Percentiles rank a stretch among this genome's conserved stretches.
Conservation (phyloP, 768 basidiomycete genomes). For the Kockovaella imperatae region DNA sequence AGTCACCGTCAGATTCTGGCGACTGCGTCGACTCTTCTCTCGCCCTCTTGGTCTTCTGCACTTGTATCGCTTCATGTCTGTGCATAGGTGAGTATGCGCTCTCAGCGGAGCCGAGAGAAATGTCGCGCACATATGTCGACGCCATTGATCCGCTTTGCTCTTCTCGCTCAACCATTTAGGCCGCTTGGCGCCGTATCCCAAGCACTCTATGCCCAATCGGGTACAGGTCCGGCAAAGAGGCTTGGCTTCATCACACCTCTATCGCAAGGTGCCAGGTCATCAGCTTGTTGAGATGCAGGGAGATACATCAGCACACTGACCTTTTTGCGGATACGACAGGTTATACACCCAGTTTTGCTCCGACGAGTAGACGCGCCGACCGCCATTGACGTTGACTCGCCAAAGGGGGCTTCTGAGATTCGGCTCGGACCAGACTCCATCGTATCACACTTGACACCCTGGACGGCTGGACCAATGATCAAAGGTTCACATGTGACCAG, state of each 20-base stretch:
- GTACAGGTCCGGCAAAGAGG: slow-evolving; percentile 17
- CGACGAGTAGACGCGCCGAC: neutral
- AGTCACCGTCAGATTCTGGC: neutral
- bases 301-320: slow-evolving; percentile 1
- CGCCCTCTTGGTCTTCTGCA: slow-evolving; percentile 45
- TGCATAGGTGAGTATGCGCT: too few relatives aligned
- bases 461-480: too few relatives aligned
- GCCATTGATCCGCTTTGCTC: slow-evolving; percentile 7
- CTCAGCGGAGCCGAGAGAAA: too few relatives aligned
- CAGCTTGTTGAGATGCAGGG: neutral
- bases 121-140: too few relatives aligned
- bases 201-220: slow-evolving; percentile 20
- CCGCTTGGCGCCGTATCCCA: slow-evolving; percentile 21
- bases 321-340: slow-evolving; percentile 45
- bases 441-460: too few relatives aligned
- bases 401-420: too few relatives aligned
- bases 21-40: slow-evolving; percentile 22
- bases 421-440: too few relatives aligned
- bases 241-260: slow-evolving; percentile 23
- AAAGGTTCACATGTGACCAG: too few relatives aligned
- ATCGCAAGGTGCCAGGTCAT: neutral
- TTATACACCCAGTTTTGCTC: slow-evolving; percentile 43
- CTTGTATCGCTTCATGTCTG: too few relatives aligned
- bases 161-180: slow-evolving; percentile 44
- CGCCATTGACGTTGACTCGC: neutral